Base-by-base conservation (phyloP, 106 monocot species). In the Allium fistulosum region DNA sequence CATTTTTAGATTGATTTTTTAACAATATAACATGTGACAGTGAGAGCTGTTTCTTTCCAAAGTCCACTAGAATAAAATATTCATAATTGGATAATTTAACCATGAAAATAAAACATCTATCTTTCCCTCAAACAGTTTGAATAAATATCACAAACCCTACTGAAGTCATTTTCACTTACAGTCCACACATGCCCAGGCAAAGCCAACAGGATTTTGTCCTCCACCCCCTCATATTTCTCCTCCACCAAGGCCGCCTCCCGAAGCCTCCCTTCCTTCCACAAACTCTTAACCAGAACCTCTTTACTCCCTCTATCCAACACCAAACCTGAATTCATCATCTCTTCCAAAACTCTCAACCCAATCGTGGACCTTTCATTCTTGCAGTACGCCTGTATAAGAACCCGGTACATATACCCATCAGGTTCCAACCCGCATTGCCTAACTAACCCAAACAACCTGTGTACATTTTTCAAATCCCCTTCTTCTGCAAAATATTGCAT, bases 201-300 rank as follows among this genome's bases (percentile, higher is more conserved):
- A 3, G 83, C 81, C 26, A 61, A 63, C 1, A 92, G 88, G 16
- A 88, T 85, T 26, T 49, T 77, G 46, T 53, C 66, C 11, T 66
- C 75, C 8, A 78, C 53, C 56, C 74, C 83, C 46, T 86, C 96
- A 45, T 80, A 80, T n/a, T 74, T 80, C 73, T 89, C 86, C 81
- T 92, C 86, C 53, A 92, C 96, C 58, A 48, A 57, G 0, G 88
- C 96, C 55, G 86, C 92, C 77, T 96, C 96, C 47, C 84, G 59
- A 6, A 88, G 74, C 77, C 84, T 96, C 59, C 88, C 92, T 74
- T 96, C 88, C 65, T 84, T 85, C 94, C 92, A 96, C 74, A 96
- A 62, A 79, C 86, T 92, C 77, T 80, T 96, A 22, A 92, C 88
- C 8, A 96, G 83, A 78, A 92, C 46, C 10, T 64, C 61, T 60